A percentile compares a stretch with the other conserved stretches of the same genome.
Evolutionary conservation across 179 eudicot species (phyloP).

Genomic region (Carnegiea gigantea): DNA sequence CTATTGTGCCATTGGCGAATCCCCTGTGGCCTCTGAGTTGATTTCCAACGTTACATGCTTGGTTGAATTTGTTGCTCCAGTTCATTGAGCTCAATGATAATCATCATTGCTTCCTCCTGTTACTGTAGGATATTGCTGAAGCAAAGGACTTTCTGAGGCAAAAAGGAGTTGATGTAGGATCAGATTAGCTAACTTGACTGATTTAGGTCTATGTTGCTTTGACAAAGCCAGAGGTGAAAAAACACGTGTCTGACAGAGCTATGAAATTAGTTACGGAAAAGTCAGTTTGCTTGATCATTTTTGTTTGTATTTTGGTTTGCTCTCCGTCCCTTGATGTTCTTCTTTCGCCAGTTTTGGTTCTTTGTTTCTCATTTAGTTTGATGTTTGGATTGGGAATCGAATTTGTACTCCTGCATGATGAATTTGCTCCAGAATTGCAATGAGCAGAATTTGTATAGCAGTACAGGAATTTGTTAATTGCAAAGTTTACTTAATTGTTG

Average conservation of each 20-base stretch:
- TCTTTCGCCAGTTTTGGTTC: no score
- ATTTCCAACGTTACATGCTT: not conserved
- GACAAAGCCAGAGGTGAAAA: not conserved
- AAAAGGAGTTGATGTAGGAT: conserved; percentile 65
- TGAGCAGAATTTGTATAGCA: no score
- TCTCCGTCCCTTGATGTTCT: no score
- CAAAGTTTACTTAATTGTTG: no score
- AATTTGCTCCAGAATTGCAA: no score
- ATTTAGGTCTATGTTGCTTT: not conserved
- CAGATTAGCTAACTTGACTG: conserved; percentile 23
- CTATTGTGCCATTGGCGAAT: not conserved
- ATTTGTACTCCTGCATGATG: no score
- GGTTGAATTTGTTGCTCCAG: not conserved
- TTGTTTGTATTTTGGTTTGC: not conserved
- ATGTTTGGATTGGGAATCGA: no score
- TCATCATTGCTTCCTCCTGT: not conserved
- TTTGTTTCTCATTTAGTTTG: no score
- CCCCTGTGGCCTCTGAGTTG: not conserved
- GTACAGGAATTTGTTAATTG: no score
- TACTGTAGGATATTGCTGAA: conserved; percentile 62
- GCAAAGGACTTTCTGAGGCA: conserved; percentile 64
- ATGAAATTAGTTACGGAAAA: not conserved
- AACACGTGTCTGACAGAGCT: not conserved
- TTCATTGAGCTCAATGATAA: no score
- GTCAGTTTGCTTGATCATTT: not conserved